phyloP scores from a whole-genome alignment of 495 filamentous ascomycete genomes.

The Melanomma pulvis-pyrius region DNA sequence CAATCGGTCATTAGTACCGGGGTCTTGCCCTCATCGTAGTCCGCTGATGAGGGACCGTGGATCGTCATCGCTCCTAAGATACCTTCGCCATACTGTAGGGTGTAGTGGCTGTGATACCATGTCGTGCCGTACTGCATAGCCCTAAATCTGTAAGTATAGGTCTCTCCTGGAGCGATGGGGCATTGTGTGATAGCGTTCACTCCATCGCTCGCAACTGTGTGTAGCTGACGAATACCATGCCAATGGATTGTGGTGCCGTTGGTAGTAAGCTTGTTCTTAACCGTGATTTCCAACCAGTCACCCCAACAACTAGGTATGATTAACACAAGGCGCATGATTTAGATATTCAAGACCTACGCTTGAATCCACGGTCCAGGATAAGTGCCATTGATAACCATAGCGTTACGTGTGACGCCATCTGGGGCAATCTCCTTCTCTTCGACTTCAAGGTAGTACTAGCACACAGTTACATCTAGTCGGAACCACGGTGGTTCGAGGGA shows the following conservation, averaged over 20 bases:
- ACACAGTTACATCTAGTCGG: conserved; percentile 16
- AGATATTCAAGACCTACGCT: conserved; percentile 35
- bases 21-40: conserved; percentile 62
- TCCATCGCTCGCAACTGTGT: conserved; percentile 20
- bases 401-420: conserved; percentile 37
- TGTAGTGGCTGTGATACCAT: conserved; percentile 38
- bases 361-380: conserved; percentile 45
- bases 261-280: conserved; percentile 28
- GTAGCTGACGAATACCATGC: conserved; percentile 30
- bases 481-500: no score
- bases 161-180: conserved; percentile 38
- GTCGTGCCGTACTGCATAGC: conserved; percentile 33
- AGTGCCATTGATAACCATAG: conserved; percentile 39
- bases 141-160: conserved; percentile 22
- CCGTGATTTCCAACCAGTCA: conserved; percentile 20
- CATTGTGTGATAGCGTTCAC: conserved; percentile 33
- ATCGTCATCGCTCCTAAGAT: conserved; percentile 50
- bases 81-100: conserved; percentile 53
- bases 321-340: no score
- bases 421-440: conserved; percentile 36
- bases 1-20: conserved; percentile 44
- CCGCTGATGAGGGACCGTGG: conserved; percentile 57
- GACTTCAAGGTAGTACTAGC: conserved; percentile 37
- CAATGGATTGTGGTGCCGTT: conserved; percentile 41
- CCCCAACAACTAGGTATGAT: not conserved